Conservation (phyloP, 805 yeast genomes). For the Lachancea mirantina region DNA sequence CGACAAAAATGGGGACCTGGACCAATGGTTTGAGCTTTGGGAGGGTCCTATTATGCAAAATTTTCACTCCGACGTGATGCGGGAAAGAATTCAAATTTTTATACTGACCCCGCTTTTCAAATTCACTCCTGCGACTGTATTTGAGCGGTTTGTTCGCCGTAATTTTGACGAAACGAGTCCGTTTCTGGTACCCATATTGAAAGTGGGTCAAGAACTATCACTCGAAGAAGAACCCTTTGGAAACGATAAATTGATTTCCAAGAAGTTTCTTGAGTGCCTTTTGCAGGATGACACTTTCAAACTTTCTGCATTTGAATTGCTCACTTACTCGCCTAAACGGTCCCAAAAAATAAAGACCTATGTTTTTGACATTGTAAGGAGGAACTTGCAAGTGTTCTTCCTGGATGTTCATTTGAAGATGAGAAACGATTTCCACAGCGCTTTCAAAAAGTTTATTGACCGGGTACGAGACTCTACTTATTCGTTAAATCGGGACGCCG, state of each 20-base stretch:
- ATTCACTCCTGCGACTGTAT: constrained; percentile 37
- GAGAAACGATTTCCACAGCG: constrained; percentile 57
- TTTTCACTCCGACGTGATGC: constrained; percentile 28
- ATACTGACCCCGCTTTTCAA: constrained; percentile 58
- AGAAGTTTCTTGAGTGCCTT: constrained; percentile 30
- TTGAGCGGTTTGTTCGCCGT: constrained; percentile 30
- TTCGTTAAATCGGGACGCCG: constrained; percentile 45
- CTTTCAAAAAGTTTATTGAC: constrained; percentile 52
- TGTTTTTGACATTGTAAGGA: constrained; percentile 39
- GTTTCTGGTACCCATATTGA: constrained; percentile 47
- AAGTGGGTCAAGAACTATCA: constrained; percentile 56
- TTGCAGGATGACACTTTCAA: constrained; percentile 43
- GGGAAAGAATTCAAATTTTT: constrained; percentile 49
- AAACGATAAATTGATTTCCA: constrained; percentile 30
- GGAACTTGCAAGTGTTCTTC: constrained; percentile 44
- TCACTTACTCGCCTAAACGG: constrained; percentile 54
- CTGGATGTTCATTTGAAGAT: constrained; percentile 62
- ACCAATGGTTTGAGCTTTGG: constrained; percentile 51
- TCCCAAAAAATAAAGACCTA: constrained; percentile 47
- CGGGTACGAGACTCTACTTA: constrained; percentile 66
- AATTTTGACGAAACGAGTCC: constrained; percentile 17
- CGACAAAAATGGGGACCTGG: constrained; percentile 13
- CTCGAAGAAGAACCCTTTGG: constrained; percentile 47
- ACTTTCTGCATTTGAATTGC: constrained; percentile 50
- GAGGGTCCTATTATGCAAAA: constrained; percentile 30